phyloP scores from a whole-genome alignment of 768 basidiomycete genomes.

The Termitomyces heimii region DNA sequence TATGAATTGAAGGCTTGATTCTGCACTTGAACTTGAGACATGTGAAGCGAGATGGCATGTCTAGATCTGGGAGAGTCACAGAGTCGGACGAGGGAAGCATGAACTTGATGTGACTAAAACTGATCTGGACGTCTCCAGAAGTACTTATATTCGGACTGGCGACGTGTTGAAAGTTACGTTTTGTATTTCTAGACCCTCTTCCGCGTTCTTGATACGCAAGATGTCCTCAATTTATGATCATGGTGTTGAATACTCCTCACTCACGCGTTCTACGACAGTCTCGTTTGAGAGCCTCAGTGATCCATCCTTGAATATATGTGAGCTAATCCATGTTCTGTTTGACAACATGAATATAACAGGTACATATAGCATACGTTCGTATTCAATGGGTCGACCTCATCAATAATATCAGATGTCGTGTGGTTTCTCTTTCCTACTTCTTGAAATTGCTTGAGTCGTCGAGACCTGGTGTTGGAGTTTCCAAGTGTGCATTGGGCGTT shows the following conservation, averaged over 20 bases:
- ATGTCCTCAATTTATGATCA: conserved; percentile 14
- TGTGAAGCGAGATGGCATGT: not conserved
- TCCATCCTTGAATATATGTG: conserved; percentile 9
- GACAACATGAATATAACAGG: not conserved
- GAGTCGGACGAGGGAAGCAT: not conserved
- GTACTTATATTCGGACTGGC: not conserved
- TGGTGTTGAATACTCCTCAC: conserved; percentile 16
- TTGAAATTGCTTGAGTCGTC: conserved; percentile 40
- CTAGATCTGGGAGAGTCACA: no score
- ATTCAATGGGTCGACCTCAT: conserved; percentile 62
- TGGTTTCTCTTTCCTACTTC: conserved; percentile 53
- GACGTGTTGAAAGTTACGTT: not conserved
- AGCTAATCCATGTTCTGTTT: not conserved
- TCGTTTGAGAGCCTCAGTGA: conserved; percentile 7
- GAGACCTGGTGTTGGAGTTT: conserved; percentile 48
- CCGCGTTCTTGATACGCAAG: not conserved
- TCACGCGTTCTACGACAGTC: conserved; percentile 1
- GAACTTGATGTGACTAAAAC: not conserved
- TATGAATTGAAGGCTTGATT: not conserved
- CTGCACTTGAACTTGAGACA: no score
- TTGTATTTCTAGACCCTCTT: not conserved
- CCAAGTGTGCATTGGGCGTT: conserved; percentile 43
- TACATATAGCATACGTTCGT: conserved; percentile 38
- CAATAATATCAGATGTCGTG: conserved; percentile 54
- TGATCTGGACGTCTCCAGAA: not conserved